Evolutionary conservation across 345 rosid genomes (phyloP), one percentile per base, ranked within the genome.

Genomic region (Populus pruinosa): DNA sequence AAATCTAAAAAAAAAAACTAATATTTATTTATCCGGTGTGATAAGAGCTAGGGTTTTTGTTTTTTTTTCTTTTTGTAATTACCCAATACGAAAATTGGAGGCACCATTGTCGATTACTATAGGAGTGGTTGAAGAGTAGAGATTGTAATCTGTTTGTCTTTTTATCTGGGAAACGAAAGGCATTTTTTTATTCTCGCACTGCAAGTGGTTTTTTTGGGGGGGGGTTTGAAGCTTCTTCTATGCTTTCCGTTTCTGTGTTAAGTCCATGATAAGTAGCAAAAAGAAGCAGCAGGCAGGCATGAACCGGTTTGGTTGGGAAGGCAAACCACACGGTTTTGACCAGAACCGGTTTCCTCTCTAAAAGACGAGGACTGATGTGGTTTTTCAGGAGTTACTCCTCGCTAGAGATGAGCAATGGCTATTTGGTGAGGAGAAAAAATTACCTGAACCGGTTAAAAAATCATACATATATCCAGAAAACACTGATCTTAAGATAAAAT

Each of bases 31-130:
- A 50, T 18, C 14, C 29, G 12, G 25, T 17, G 18, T 59, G 76
- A 21, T 69, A 80, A 83, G 92, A 89, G 86, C 80, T 88, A 66
- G 25, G 38, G 69, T 17, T 66, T 70, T 2, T 6, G 5, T 33
- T 4, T 33, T 33, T 31, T 33, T 33, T 33, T 33, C 36, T 38
- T 39, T 41, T 41, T 2, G 44, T 10, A 41, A 41, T 41, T 90
- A 96, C 99, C 99, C 99, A 77, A 93, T 93, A 71, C 99, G 97
- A 82, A 93, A 93, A 87, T 87, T 90, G 73, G 94, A 93, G 31
- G 99, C 94, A 73, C 98, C 99, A 88, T 96, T 96, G 91, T 93
- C 97, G 86, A 96, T 92, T 73, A 96, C 98, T 66, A 96, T 96
- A 78, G 98, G 98, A 69, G 88, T 87, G 21, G 96, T 70, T 16